Evolutionary conservation across 768 basidiomycete genomes (phyloP), one percentile per base, ranked within the genome.

Genomic region (Trametes cingulata): DNA sequence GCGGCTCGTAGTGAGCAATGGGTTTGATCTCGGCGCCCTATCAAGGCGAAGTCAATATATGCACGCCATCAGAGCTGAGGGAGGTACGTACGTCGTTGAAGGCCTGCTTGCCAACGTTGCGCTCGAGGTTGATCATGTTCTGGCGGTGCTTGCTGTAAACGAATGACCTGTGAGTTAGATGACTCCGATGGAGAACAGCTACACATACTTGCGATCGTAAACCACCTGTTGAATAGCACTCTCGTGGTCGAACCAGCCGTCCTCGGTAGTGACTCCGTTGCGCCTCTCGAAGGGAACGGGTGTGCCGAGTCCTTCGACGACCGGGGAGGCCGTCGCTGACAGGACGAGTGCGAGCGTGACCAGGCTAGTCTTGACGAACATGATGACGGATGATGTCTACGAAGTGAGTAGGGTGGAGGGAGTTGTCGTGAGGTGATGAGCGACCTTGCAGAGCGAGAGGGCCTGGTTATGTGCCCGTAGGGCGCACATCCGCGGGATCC

Each of bases 81-180:
- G 29, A 33, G 10, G 29, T 33, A 33, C 4, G 29, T 33, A 33
- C 29, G 29, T 27, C 43, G 29, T 48, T 27, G 54, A 46, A 60
- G 22, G 48, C 48, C 43, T 59, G 42, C 36, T 14, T 20, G 40
- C 63, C 60, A 12, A 62, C 45, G 33, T 65, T 61, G 13, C 33
- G 52, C 45, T 61, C 56, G 25, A 62, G 37, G 45, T 61, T 65
- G 56, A 61, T 59, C 56, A 65, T 40, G 56, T 65, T 65, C 35
- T 46, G 47, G 10, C 52, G 29, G 29, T 33, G 29, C 29, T 33
- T 33, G 29, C 29, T 33, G 10, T 10, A 33, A 33, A 10, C 29
- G 29, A 33, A n/a, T n/a, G 29, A 33, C 29, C 6, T 33, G 29
- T 33, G 29, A 33, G 29, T 33, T n/a, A n/a, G n/a, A 33, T 33